Percentiles rank a stretch among this genome's conserved stretches.
Conservation (phyloP, 2,329 filamentous ascomycete species). For the Exophiala calicioides region DNA sequence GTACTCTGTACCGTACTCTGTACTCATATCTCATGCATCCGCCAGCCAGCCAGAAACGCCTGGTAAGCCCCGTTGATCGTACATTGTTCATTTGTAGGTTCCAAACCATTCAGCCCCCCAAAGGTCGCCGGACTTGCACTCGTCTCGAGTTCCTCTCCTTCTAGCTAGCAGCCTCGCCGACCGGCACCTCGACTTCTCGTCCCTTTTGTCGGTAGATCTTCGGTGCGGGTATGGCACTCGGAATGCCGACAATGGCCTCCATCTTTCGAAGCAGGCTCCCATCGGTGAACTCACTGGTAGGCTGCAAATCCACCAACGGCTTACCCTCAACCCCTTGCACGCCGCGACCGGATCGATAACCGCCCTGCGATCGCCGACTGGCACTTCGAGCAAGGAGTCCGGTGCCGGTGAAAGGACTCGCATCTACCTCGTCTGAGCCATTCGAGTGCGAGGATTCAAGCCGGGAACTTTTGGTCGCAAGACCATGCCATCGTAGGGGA, state of each 20-base stretch:
- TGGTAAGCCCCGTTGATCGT: too few species aligned
- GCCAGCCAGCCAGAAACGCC: too few species aligned
- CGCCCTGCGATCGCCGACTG: slow-evolving; percentile 22
- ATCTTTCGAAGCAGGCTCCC: slow-evolving; percentile 47
- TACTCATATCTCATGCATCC: too few species aligned
- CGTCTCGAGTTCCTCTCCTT: not conserved
- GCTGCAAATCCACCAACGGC: slow-evolving; percentile 47
- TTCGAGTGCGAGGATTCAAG: too few species aligned
- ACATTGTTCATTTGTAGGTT: too few species aligned
- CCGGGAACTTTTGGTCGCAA: too few species aligned
- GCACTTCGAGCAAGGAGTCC: slow-evolving; percentile 28
- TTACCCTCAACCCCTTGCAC: slow-evolving; percentile 26
- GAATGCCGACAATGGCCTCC: slow-evolving; percentile 28
- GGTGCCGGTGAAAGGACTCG: slow-evolving; percentile 25
- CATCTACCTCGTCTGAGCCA: slow-evolving; percentile 9
- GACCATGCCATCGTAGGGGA: not conserved
- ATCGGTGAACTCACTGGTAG: slow-evolving; percentile 45
- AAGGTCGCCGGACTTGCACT: not conserved
- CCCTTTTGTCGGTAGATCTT: slow-evolving; percentile 26
- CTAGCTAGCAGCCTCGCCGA: slow-evolving; percentile 16
- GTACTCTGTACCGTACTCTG: too few species aligned
- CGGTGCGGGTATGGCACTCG: slow-evolving; percentile 11
- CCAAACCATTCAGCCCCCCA: too few species aligned
- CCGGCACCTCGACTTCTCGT: slow-evolving; percentile 20
- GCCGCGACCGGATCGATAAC: slow-evolving; percentile 15